Conservation (phyloP, 192 early-diverging fungal genomes). For the Backusella morwellensis region DNA sequence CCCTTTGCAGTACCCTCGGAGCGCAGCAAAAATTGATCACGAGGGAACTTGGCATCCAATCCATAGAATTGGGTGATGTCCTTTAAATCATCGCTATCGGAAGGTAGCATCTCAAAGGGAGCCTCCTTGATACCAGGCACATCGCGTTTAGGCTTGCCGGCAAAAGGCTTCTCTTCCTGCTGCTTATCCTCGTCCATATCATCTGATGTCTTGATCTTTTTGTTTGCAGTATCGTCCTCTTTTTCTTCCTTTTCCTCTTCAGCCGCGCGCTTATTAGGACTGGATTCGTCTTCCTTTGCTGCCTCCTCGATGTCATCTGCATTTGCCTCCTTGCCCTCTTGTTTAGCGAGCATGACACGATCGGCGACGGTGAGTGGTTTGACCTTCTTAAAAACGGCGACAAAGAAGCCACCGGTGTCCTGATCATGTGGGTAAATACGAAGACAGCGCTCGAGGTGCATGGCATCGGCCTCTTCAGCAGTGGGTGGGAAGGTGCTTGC, state of each 20-base stretch:
- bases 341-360: conserved; percentile 23
- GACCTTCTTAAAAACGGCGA: conserved; percentile 93
- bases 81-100: conserved; percentile 57
- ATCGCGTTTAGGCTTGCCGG: conserved; percentile 43
- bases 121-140: conserved; percentile 65
- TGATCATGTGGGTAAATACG: conserved; percentile 92
- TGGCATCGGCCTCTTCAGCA: conserved; percentile 45
- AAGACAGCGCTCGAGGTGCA: conserved; percentile 74
- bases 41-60: conserved; percentile 70
- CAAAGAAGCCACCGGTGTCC: conserved; percentile 98
- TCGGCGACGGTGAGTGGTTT: conserved; percentile 62
- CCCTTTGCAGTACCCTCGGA: conserved; percentile 65
- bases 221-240: not conserved
- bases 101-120: conserved; percentile 82
- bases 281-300: conserved; percentile 12
- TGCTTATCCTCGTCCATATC: not conserved
- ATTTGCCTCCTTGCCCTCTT: conserved; percentile 29
- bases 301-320: conserved; percentile 2
- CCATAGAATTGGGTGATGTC: conserved; percentile 68
- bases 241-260: conserved; percentile 8
- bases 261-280: conserved; percentile 16
- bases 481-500: conserved; percentile 60
- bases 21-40: conserved; percentile 85
- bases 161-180: not conserved
- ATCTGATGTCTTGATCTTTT: conserved; percentile 27